A percentile compares a stretch with the other conserved stretches of the same genome.
phyloP scores from a whole-genome alignment of 805 yeast species.

The Cyberlindnera mrakii region DNA sequence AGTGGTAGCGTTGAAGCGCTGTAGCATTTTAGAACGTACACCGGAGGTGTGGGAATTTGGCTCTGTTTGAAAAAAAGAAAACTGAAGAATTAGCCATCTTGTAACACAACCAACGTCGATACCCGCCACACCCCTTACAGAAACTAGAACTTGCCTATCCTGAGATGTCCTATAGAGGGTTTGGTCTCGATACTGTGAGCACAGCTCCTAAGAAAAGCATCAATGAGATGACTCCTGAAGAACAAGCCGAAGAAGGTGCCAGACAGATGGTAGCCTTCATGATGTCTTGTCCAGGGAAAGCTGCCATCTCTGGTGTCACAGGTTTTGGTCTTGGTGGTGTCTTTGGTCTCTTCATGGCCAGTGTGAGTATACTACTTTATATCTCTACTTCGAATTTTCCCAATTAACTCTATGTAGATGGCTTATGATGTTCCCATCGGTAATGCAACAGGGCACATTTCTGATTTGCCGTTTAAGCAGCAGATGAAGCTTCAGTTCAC shows the following conservation, averaged over 20 bases:
- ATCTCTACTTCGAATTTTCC: neutral
- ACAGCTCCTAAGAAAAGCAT: slow-evolving; percentile 42
- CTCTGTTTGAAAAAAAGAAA: neutral
- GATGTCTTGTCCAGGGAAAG: slow-evolving; percentile 93
- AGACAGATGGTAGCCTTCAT: slow-evolving; percentile 73
- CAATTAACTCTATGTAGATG: slow-evolving; percentile 31
- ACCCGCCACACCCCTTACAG: neutral
- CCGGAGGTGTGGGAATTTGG: neutral
- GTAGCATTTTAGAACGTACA: too few species aligned
- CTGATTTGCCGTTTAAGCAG: slow-evolving; percentile 85
- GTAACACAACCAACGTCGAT: neutral
- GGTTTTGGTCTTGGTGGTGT: slow-evolving; percentile 95
- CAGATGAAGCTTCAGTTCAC: slow-evolving; percentile 87
- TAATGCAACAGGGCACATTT: slow-evolving; percentile 48
- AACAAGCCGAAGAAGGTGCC: slow-evolving; percentile 90
- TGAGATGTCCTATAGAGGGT: slow-evolving; percentile 34
- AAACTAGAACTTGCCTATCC: too few species aligned
- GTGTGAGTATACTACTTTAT: slow-evolving; percentile 23
- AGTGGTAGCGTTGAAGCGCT: neutral
- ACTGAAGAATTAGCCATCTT: slow-evolving; percentile 4
- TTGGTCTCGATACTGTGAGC: slow-evolving; percentile 34
- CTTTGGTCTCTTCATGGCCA: slow-evolving; percentile 91
- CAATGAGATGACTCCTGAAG: slow-evolving; percentile 79
- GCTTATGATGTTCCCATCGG: slow-evolving; percentile 79
- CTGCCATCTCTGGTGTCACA: slow-evolving; percentile 85